A percentile compares a stretch with the other conserved stretches of the same genome.
Conservation (phyloP, 257 asterid genomes). For the Nicotiana knightiana region DNA sequence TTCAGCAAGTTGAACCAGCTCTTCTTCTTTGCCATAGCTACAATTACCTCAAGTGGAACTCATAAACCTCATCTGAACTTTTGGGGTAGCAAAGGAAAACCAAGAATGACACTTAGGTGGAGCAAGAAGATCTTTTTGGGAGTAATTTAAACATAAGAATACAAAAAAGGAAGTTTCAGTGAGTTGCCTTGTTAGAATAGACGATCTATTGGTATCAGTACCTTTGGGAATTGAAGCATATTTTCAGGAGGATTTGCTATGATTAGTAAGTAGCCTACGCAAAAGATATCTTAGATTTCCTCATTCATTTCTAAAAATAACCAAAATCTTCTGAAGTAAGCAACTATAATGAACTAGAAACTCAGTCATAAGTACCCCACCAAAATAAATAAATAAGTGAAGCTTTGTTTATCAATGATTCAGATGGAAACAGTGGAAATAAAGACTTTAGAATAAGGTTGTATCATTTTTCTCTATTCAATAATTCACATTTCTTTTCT, state of each 20-base stretch:
- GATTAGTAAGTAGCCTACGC: background rate
- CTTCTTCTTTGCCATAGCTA: conserved; percentile 64
- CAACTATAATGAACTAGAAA: background rate
- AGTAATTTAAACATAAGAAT: background rate
- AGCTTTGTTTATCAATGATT: background rate
- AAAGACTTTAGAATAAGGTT: background rate
- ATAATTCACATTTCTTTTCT: conserved; percentile 28
- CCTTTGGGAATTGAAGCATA: background rate
- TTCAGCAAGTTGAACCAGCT: conserved; percentile 57
- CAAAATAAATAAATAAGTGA: background rate
- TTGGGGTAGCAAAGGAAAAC: conserved; percentile 1
- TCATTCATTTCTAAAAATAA: conserved; percentile 11
- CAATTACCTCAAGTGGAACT: background rate
- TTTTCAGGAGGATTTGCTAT: background rate
- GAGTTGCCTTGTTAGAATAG: background rate
- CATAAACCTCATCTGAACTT: background rate
- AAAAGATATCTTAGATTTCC: background rate
- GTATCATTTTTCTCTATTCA: conserved; percentile 21
- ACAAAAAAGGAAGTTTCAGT: conserved; percentile 1
- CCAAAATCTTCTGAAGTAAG: conserved; percentile 5
- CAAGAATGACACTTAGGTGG: background rate
- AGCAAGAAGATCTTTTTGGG: background rate
- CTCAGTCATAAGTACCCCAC: background rate
- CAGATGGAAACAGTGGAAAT: conserved; percentile 5
- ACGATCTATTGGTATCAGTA: background rate